These are phyloP conservation scores for Aspergillus leporis DNA, from an alignment of 495 filamentous ascomycete species.

Conservation along the genomic window DNA sequence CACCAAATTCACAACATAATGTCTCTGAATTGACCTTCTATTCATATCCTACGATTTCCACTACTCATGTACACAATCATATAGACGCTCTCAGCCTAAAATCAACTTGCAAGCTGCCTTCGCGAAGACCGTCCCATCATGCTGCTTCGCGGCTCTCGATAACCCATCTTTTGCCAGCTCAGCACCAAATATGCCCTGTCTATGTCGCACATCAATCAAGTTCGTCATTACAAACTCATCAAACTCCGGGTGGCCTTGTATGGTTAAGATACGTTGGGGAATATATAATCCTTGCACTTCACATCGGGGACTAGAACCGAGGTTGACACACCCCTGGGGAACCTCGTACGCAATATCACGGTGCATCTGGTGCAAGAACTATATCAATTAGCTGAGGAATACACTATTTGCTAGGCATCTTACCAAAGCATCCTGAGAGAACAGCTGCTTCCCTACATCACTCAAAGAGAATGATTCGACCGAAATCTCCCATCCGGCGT, in stretches of 20 bases:
- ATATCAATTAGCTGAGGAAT: not conserved
- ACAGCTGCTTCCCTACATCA: conserved; percentile 64
- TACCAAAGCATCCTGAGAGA: conserved; percentile 66
- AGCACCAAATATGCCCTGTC: conserved; percentile 59
- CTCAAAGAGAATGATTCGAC: conserved; percentile 68
- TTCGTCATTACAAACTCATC: conserved; percentile 67
- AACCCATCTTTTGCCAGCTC: not conserved
- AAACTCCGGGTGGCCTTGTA: conserved; percentile 92
- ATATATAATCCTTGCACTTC: conserved; percentile 74
- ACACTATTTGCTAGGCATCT: conserved; percentile 13
- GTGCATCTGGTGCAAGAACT: conserved; percentile 88
- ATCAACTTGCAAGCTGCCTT: not conserved
- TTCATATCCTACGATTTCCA: no score
- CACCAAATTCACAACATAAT: no score
- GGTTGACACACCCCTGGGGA: conserved; percentile 59
- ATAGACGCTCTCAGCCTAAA: not conserved
- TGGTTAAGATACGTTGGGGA: conserved; percentile 60
- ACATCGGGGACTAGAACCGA: conserved; percentile 66
- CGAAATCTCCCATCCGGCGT: conserved; percentile 74
- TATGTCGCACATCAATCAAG: conserved; percentile 61
- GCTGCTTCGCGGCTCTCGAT: not conserved
- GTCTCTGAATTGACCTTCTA: no score
- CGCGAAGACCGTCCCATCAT: not conserved
- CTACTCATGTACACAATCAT: not conserved
- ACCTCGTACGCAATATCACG: conserved; percentile 68